These are phyloP conservation scores for Datura wrightii DNA, from an alignment of 257 asterid genomes.

Conservation along the genomic window DNA sequence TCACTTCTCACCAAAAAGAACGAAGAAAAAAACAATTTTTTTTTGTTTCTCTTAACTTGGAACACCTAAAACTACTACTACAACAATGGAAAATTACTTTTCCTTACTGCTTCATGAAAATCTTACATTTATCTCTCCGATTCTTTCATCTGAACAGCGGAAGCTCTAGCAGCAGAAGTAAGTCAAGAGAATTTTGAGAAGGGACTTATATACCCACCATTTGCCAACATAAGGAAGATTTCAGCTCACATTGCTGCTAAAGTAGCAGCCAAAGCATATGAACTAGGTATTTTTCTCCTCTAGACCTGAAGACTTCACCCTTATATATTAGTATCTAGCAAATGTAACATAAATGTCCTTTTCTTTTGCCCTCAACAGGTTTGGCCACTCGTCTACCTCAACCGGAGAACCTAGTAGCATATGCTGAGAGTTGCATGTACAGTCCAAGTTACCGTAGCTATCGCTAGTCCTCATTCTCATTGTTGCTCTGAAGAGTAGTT, in stretches of 20 bases:
- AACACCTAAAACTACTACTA: too few species aligned
- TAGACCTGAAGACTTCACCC: not conserved
- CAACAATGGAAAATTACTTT: too few species aligned
- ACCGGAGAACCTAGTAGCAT: conserved; percentile 66
- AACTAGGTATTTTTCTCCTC: conserved; percentile 58
- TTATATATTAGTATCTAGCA: not conserved
- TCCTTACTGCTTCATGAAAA: not conserved
- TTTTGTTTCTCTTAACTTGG: too few species aligned
- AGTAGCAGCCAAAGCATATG: conserved; percentile 91
- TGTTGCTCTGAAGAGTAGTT: not conserved
- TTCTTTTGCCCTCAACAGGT: conserved; percentile 48
- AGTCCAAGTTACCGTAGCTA: conserved; percentile 82
- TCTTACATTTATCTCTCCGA: conserved; percentile 3
- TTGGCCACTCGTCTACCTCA: conserved; percentile 86
- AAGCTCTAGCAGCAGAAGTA: conserved; percentile 83
- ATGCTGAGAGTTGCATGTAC: conserved; percentile 92
- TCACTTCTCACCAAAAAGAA: too few species aligned
- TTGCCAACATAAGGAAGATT: conserved; percentile 78
- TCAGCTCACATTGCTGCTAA: conserved; percentile 89
- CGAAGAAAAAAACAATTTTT: too few species aligned
- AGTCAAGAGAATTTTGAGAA: conserved; percentile 71
- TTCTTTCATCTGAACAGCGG: conserved; percentile 64
- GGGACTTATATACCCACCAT: conserved; percentile 86
- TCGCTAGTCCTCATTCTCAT: conserved; percentile 40
- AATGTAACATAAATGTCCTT: not conserved